A percentile compares a stretch with the other conserved stretches of the same genome.
Conservation (phyloP, 495 filamentous ascomycete species). For the Terfezia claveryi region DNA sequence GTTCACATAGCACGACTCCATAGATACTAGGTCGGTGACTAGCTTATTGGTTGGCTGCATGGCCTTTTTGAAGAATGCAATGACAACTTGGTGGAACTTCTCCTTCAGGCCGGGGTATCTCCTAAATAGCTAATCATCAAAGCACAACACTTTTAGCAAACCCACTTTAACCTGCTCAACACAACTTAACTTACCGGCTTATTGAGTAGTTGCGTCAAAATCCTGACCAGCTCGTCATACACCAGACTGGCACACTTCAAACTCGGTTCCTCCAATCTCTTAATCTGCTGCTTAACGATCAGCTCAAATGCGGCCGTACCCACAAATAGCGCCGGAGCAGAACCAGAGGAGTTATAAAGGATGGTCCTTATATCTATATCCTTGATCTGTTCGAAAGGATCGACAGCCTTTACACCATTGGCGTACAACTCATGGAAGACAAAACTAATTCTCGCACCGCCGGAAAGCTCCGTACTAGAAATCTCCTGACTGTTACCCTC, state of each 20-base stretch:
- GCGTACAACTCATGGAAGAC: slow-evolving; percentile 97
- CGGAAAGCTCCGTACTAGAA: slow-evolving; percentile 81
- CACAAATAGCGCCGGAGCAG: slow-evolving; percentile 91
- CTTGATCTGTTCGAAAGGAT: slow-evolving; percentile 93
- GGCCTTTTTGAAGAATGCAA: slow-evolving; percentile 88
- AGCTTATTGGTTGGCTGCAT: slow-evolving; percentile 97
- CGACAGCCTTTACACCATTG: slow-evolving; percentile 94
- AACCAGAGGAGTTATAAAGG: slow-evolving; percentile 93
- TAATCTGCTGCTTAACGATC: slow-evolving; percentile 98
- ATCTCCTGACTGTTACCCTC: slow-evolving; percentile 93
- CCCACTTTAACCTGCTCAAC: too few relatives aligned
- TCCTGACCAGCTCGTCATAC: slow-evolving; percentile 93
- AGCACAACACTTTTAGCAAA: too few relatives aligned
- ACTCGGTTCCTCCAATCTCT: slow-evolving; percentile 85
- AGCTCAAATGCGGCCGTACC: slow-evolving; percentile 93
- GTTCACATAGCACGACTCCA: slow-evolving; percentile 97
- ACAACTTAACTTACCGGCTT: slow-evolving; percentile 32
- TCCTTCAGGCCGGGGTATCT: slow-evolving; percentile 87
- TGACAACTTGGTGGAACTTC: slow-evolving; percentile 88
- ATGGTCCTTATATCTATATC: slow-evolving; percentile 94
- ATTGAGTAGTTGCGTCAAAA: slow-evolving; percentile 68
- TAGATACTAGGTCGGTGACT: slow-evolving; percentile 73
- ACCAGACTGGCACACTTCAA: slow-evolving; percentile 91
- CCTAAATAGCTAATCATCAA: slow-evolving; percentile 38
- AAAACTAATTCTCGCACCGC: slow-evolving; percentile 95